Evolutionary conservation across 1,139 yeast species (phyloP).

Genomic region (Suhomyces maxii): DNA sequence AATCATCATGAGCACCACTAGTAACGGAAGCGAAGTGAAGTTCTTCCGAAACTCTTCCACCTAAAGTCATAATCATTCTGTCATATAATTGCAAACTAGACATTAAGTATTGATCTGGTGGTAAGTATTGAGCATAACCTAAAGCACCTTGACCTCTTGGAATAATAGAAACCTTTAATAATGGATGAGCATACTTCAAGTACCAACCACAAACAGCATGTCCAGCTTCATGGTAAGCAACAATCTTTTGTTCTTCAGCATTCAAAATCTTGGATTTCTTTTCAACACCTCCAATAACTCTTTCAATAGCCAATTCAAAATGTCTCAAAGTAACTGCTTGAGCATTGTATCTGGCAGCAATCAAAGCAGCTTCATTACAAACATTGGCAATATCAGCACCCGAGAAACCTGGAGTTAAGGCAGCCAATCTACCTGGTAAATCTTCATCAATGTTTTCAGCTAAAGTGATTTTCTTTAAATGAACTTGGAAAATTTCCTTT

Average conservation of each 20-base stretch:
- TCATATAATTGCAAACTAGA: slow-evolving; percentile 78
- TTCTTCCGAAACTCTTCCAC: slow-evolving; percentile 96
- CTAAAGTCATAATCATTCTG: slow-evolving; percentile 95
- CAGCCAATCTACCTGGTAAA: slow-evolving; percentile 85
- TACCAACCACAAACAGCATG: slow-evolving; percentile 99
- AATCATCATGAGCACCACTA: slow-evolving; percentile 94
- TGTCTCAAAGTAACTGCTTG: slow-evolving; percentile 69
- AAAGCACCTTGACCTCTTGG: slow-evolving; percentile 97
- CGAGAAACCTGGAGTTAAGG: slow-evolving; percentile 94
- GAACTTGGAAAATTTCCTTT: slow-evolving; percentile 86
- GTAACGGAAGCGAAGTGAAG: slow-evolving; percentile 86
- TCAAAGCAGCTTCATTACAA: slow-evolving; percentile 94
- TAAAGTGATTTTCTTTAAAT: slow-evolving; percentile 66
- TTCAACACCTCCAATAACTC: slow-evolving; percentile 95
- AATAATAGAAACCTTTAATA: slow-evolving; percentile 90
- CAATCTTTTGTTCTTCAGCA: slow-evolving; percentile 81
- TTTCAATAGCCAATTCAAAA: slow-evolving; percentile 94
- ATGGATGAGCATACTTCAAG: slow-evolving; percentile 84
- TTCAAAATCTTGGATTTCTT: slow-evolving; percentile 82
- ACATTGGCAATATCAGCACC: slow-evolving; percentile 99
- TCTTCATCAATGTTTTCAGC: slow-evolving; percentile 44
- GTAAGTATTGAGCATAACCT: slow-evolving; percentile 97
- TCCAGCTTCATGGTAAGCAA: slow-evolving; percentile 98
- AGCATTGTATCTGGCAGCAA: slow-evolving; percentile 85
- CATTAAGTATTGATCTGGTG: slow-evolving; percentile 86